Base-by-base conservation (phyloP, 75 land plant genomes). In the Cupressus sempervirens region DNA sequence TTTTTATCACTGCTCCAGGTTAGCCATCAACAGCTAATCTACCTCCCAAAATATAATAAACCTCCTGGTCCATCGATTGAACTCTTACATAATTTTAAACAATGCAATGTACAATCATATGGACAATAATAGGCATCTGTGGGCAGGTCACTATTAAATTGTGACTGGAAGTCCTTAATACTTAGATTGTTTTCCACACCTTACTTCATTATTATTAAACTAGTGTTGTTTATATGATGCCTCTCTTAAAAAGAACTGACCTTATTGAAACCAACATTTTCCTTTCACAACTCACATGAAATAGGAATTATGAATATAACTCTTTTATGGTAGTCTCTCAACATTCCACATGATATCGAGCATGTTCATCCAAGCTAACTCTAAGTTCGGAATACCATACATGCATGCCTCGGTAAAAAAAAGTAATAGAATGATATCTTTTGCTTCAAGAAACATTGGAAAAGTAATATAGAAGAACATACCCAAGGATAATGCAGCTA, bases 401-500 rank as follows among this genome's bases (percentile, higher is more conserved):
- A 45, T 11, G 81, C 50, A 79, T 79, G 40, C 20, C 40, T 41
- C 18, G 30, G 2, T 26, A 26, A 45, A 45, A 45, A 45, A 43
- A 45, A 79, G 14, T 40, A 79, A 45, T 54, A 34, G 67, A 48
- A 50, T 8, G 35, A 50, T 29, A 40, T 82, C 29, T 50, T 32
- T 82, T 11, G 34, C 83, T 32, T 4, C 84, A 85, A 7, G 79
- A 81, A 35, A 30, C 10, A 68, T 13, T 29, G 34, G 11, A 76
- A 48, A 20, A 52, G 29, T 35, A 15, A 41, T 7, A 38, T 18
- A 81, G 26, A 68, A 81, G 26, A 68, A 7, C 88, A 84, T 91
- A 94, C 97, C 97, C 93, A 67, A 95, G 92, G 87, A 94, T 92
- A 65, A 90, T 85, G 84, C 92, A 91, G 89, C 93, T 91, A 77